Percentiles rank a stretch among this genome's conserved stretches.
These are phyloP conservation scores for Daldinia grandis DNA, from an alignment of 495 filamentous ascomycete genomes.

Conservation along the genomic window DNA sequence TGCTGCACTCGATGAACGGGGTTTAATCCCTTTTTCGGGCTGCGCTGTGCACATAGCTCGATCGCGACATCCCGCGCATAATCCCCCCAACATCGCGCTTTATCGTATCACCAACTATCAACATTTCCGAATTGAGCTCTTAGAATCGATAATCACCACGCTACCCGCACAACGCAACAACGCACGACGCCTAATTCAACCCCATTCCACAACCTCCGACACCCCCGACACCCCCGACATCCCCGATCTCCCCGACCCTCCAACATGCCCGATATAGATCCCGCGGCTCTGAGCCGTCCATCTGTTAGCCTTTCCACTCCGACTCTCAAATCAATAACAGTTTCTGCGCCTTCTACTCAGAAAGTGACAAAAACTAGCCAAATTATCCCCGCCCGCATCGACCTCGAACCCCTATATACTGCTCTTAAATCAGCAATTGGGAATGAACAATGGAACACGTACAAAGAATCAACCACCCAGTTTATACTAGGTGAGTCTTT, in stretches of 20 bases:
- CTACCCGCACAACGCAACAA: conserved; percentile 22
- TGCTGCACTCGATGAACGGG: conserved; percentile 41
- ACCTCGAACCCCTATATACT: conserved; percentile 89
- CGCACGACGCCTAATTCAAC: neutral
- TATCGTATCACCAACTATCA: conserved; percentile 29
- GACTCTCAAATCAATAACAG: conserved; percentile 67
- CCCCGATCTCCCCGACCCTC: neutral
- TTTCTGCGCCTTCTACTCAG: conserved; percentile 63
- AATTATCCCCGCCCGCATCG: conserved; percentile 76
- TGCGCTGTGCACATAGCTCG: conserved; percentile 52
- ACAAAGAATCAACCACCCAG: conserved; percentile 81
- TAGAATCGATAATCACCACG: conserved; percentile 11
- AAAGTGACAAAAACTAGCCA: conserved; percentile 73
- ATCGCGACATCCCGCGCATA: conserved; percentile 52
- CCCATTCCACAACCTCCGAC: neutral
- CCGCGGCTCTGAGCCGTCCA: conserved; percentile 78
- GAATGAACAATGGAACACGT: conserved; percentile 84
- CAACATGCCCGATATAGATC: conserved; percentile 84
- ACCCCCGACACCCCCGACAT: neutral
- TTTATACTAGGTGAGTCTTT: conserved; percentile 80
- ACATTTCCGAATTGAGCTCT: conserved; percentile 13
- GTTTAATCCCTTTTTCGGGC: conserved; percentile 49
- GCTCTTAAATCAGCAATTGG: conserved; percentile 79
- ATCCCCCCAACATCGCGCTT: conserved; percentile 27
- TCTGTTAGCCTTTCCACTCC: conserved; percentile 68